Base-by-base conservation (phyloP, 2,329 filamentous ascomycete species). In the Magnaporthales sp. region DNA sequence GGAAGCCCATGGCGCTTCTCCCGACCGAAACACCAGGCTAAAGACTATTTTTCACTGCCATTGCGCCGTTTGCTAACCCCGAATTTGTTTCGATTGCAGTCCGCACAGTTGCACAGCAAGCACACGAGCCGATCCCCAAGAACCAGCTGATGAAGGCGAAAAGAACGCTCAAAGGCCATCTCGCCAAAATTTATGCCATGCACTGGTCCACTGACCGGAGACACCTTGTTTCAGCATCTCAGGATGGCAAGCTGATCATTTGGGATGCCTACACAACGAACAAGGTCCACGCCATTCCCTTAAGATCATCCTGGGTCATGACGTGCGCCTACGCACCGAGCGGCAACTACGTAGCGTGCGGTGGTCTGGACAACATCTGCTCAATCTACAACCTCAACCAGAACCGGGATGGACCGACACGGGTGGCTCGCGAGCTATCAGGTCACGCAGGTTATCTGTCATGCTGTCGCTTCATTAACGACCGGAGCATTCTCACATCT, bases 241-340 rank as follows among this genome's bases (percentile, higher is more conserved):
- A 99, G 80, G 95, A 99, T 75, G 95, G 95, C 78, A 99, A 99
- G 84, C 89, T 99, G 72, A 99, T 99, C 80, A 98, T 99, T 77
- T 99, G 95, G 95, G 95, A 99, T 79, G 95, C 95, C 68, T 99
- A 99, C 83, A 98, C 94, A 71, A 98, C 95, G 70, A 98, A 99
- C 85, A 99, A 99, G 80, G 95, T 99, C 69, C 95, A 99, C 80
- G 95, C 95, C 78, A 98, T 99, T 73, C 95, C 95, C 38, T 85
- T 99, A 68, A 89, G 95, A 70, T 98, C 95, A 15, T 99, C 95
- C 15, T 99, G 95, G 95, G 95, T 99, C 80, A 99, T 99, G 95
- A 99, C 95, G 71, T 99, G 95, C 86, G 95, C 95, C 76, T 99
- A 99, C 79, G 94, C 95, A 69, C 95, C 95, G 13, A 97, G 93